Conservation (phyloP, 352 stramenopile genomes). For the Blastocystis sp. region DNA sequence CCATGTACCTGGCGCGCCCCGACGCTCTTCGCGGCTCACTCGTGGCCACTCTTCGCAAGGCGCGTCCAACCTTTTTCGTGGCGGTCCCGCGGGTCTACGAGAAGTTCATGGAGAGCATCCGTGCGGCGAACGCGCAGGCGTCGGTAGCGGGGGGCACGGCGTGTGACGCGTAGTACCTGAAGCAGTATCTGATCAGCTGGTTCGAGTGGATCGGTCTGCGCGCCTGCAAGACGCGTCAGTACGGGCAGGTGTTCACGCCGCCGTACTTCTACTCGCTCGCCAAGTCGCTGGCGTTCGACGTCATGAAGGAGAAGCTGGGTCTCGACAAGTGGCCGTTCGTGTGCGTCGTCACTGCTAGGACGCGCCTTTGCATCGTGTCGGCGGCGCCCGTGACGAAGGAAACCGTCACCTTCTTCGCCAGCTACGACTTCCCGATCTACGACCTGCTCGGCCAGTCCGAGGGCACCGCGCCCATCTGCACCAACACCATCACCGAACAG, state of each 20-base stretch:
- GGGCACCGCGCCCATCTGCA: constrained; percentile 79
- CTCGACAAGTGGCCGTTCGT: constrained; percentile 69
- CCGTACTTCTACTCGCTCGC: constrained; percentile 84
- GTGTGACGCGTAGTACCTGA: constrained; percentile 79
- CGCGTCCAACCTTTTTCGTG: constrained; percentile 80
- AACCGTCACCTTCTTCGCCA: constrained; percentile 88
- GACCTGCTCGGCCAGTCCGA: constrained; percentile 90
- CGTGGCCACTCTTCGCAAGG: constrained; percentile 75
- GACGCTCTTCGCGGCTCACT: constrained; percentile 79
- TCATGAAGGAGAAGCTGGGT: constrained; percentile 68
- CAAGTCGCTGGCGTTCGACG: constrained; percentile 79
- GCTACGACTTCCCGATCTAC: constrained; percentile 86
- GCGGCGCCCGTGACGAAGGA: constrained; percentile 86
- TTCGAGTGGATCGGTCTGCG: constrained; percentile 78
- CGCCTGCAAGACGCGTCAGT: constrained; percentile 77
- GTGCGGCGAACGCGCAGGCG: constrained; percentile 54
- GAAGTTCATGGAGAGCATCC: constrained; percentile 77
- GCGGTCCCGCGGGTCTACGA: constrained; percentile 81
- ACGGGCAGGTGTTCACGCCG: constrained; percentile 79
- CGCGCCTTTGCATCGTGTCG: constrained; percentile 64
- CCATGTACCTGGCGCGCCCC: constrained; percentile 78
- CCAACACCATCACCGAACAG: constrained; percentile 71
- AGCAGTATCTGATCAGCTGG: constrained; percentile 85
- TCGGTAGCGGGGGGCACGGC: neutral
- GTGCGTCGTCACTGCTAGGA: constrained; percentile 49